Evolutionary conservation across 352 stramenopile species (phyloP), one percentile per base, ranked within the genome.

Genomic region (Globisporangium alternatum): DNA sequence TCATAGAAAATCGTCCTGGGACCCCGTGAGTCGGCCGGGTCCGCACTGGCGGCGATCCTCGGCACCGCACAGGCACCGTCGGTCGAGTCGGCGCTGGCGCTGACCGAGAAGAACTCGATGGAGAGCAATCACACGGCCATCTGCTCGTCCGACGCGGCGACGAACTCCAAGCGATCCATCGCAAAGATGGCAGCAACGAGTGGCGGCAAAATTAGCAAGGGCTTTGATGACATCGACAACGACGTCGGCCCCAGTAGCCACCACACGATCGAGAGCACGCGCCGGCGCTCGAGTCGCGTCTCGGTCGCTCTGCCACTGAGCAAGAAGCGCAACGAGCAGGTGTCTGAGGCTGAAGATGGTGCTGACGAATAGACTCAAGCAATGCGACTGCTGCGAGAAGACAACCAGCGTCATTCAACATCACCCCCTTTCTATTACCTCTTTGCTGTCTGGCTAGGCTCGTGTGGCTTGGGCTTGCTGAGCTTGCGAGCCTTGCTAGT

Each of bases 1-100:
- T 53, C 10, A 9, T 35, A 79, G 52, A 87, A 80, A 65, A 87
- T 90, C 48, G 71, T 88, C 7, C 37, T 90, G 13, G 81, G 81
- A 0, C 81, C 81, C 4, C 67, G 75, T 43, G 77, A 83, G 60
- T 78, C 81, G 5, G 76, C 78, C 0, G 81, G 81, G 0, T 75
- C 78, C 0, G 78, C 77, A 0, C 60, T 86, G 21, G 57, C 68
- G 3, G 75, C 78, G 19, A 90, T 90, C 47, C 35, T 83, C 25
- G 64, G 74, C 44, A 71, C 75, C 0, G 81, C 72, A 6, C 81
- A 88, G 51, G 72, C 78, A 12, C 81, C 81, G 5, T 80, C 78
- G 0, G 64, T 87, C 0, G 81, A 90, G 30, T 64, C 66, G 10
- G 80, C 80, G 5, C 54, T 80, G 43, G 67, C 68, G 0, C 56